Conservation (phyloP, 345 rosid species). For the Brassica carinata region DNA sequence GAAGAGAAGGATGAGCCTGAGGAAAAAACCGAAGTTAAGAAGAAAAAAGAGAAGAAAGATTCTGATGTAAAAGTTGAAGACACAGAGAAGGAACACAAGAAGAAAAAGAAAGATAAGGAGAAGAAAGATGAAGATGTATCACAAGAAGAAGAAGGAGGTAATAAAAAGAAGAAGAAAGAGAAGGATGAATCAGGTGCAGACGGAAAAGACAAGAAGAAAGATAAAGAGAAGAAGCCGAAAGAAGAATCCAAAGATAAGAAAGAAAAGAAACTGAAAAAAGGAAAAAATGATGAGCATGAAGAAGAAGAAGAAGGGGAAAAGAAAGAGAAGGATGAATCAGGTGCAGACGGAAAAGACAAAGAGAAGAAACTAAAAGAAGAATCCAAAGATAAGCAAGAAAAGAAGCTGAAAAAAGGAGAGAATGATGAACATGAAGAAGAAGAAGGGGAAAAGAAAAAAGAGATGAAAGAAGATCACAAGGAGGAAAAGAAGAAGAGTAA, state of each 20-base stretch:
- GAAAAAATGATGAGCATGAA: background rate
- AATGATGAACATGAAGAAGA: slow-evolving; percentile 15
- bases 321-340: background rate
- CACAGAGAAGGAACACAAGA: background rate
- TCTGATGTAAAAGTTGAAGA: background rate
- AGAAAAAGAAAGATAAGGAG: slow-evolving; percentile 6
- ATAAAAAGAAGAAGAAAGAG: slow-evolving; percentile 6
- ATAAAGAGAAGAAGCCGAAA: slow-evolving; percentile 29
- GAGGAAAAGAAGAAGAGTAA: background rate
- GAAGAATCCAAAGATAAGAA: slow-evolving; percentile 17
- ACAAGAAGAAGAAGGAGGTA: slow-evolving; percentile 15
- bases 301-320: slow-evolving; percentile 10
- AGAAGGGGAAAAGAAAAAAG: background rate
- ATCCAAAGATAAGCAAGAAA: slow-evolving; percentile 1
- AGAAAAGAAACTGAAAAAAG: slow-evolving; percentile 11
- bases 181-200: slow-evolving; percentile 1
- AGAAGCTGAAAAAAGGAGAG: slow-evolving; percentile 2
- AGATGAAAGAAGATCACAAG: slow-evolving; percentile 1
- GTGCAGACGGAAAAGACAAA: slow-evolving; percentile 6
- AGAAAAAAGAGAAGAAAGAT: background rate
- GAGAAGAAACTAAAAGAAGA: slow-evolving; percentile 31
- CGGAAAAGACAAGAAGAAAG: slow-evolving; percentile 1
- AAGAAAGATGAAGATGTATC: slow-evolving; percentile 6
- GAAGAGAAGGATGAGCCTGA: slow-evolving; percentile 10
- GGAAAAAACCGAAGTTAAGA: background rate